Base-by-base conservation (phyloP, 2,329 filamentous ascomycete species). In the Sporothrix mexicana region DNA sequence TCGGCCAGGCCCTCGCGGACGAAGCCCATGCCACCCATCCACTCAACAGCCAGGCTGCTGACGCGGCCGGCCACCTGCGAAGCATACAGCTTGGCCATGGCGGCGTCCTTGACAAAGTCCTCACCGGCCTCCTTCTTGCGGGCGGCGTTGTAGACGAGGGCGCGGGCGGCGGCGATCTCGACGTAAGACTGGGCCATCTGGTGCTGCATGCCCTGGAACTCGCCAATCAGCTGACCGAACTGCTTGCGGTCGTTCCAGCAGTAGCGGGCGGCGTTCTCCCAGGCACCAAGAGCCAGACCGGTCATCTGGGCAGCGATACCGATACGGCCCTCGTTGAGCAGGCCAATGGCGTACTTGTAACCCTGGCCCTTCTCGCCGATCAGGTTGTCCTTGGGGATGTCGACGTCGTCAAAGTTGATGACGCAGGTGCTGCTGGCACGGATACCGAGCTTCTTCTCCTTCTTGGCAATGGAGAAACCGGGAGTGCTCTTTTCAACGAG, bases 21-120 rank as follows among this genome's bases (percentile, higher is more conserved):
- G 78, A 99, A 99, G 62, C 96, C 96, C 96, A 99, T 98, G 74
- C 96, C 96, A 66, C 96, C 96, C 95, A 98, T 98, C 96, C 96
- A 99, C 84, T 99, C 96, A 41, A 99, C 90, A 0, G 95, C 96
- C 67, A 92, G 88, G 7, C 95, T 91, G 72, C 92, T 92, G 23
- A 99, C 95, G 71, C 90, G 90, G 23, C 93, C 93, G 0, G 96
- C 96, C 45, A 99, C 94, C 84, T 99, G 96, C 4, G 93, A 96
- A 2, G 96, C 90, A 81, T 93, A 97, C 72, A 99, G 87, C 87
- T 99, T 99, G 71, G 96, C 96, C 96, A 99, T 99, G 77, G 96
- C 96, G 10, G 96, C 96, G 79, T 99, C 96, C 81, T 88, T 89
- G 78, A 98, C 95, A 80, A 99, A 99, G 81, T 97, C 91, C 84